A percentile compares a stretch with the other conserved stretches of the same genome.
These are phyloP conservation scores for Primulina huaijiensis DNA, from an alignment of 257 asterid species.

Conservation along the genomic window DNA sequence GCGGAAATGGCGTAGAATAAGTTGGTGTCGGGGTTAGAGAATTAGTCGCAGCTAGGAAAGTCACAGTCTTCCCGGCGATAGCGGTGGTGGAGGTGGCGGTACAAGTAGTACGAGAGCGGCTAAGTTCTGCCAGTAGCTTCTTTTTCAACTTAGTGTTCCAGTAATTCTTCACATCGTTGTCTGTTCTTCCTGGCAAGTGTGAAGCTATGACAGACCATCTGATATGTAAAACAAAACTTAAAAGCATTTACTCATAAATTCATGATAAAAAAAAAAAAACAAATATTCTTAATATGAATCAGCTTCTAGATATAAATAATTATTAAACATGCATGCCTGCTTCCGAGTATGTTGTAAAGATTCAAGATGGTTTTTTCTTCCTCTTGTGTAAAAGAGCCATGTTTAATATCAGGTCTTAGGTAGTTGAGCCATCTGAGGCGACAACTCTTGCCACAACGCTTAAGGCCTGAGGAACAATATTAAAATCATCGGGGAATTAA, in stretches of 20 bases:
- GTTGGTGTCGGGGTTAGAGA: conserved; percentile 11
- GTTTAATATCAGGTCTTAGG: conserved; percentile 65
- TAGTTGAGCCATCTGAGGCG: conserved; percentile 78
- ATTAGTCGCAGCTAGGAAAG: conserved; percentile 10
- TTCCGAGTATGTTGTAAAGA: conserved; percentile 52
- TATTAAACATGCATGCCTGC: conserved; percentile 45
- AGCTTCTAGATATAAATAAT: not conserved
- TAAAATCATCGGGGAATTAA: not conserved
- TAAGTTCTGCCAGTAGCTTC: not conserved
- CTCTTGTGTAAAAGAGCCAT: conserved; percentile 61
- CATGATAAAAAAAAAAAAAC: not conserved
- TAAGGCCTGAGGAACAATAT: conserved; percentile 36
- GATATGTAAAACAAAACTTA: not conserved
- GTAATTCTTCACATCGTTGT: not conserved
- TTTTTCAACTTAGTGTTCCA: not conserved
- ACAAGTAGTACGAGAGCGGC: not conserved
- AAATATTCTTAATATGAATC: not conserved
- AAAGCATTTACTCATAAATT: not conserved
- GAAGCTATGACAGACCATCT: not conserved
- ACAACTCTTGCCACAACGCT: conserved; percentile 79
- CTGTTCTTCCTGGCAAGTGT: not conserved
- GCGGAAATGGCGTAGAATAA: conserved; percentile 20
- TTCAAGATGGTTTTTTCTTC: conserved; percentile 52
- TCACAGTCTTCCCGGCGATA: not conserved
- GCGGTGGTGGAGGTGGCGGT: not conserved